Percentiles rank a stretch among this genome's conserved stretches.
Conservation (phyloP, 2,329 filamentous ascomycete genomes). For the Fusarium algeriense region DNA sequence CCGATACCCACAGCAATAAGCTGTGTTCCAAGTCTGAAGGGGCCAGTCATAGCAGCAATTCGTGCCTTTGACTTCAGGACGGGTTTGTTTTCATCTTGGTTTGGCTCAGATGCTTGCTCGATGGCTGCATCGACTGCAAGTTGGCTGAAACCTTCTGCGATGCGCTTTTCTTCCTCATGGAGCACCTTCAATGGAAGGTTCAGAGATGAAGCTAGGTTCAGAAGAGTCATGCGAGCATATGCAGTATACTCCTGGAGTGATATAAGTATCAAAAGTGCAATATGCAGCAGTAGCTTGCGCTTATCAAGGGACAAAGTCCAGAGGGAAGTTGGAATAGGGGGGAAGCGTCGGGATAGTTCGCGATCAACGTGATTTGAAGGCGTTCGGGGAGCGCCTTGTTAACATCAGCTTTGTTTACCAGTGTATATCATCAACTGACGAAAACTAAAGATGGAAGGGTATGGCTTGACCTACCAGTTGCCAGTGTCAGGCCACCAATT, state of each 20-base stretch:
- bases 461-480: slow-evolving; percentile 52
- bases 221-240: slow-evolving; percentile 77
- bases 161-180: slow-evolving; percentile 77
- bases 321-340: slow-evolving; percentile 71
- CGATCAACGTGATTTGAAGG: slow-evolving; percentile 60
- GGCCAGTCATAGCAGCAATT: slow-evolving; percentile 53
- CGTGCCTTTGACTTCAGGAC: slow-evolving; percentile 79
- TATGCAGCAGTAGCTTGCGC: slow-evolving; percentile 76
- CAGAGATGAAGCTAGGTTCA: slow-evolving; percentile 77
- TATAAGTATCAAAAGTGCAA: slow-evolving; percentile 77
- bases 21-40: slow-evolving; percentile 77
- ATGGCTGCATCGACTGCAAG: slow-evolving; percentile 68
- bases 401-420: slow-evolving; percentile 13
- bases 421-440: neutral
- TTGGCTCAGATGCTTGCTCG: slow-evolving; percentile 50
- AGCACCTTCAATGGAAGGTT: slow-evolving; percentile 74
- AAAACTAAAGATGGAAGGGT: neutral
- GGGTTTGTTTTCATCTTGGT: slow-evolving; percentile 70
- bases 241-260: slow-evolving; percentile 83
- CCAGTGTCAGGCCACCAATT: slow-evolving; percentile 47
- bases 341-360: slow-evolving; percentile 64
- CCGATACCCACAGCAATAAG: slow-evolving; percentile 84
- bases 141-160: slow-evolving; percentile 80
- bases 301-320: slow-evolving; percentile 70
- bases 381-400: slow-evolving; percentile 54